Base-by-base conservation (phyloP, 1,139 yeast species). In the Yamadazyma dendronema region DNA sequence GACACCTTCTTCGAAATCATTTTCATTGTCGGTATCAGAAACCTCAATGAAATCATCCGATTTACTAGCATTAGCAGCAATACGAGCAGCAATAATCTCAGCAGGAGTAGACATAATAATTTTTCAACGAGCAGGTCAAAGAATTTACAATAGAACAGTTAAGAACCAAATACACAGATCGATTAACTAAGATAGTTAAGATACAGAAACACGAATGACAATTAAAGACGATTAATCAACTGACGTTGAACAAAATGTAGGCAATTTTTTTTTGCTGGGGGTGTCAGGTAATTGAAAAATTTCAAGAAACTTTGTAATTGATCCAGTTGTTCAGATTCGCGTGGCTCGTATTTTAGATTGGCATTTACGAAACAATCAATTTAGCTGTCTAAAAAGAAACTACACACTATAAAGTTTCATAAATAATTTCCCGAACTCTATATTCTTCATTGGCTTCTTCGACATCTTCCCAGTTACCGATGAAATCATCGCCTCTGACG, bases 361-460 rank as follows among this genome's bases (percentile, higher is more conserved):
- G 9, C 8, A 19, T 19, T 19, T 19, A 7, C 8, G 22, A 19
- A 19, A 19, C 22, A 19, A n/a, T n/a, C n/a, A n/a, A n/a, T n/a
- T n/a, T n/a, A n/a, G n/a, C n/a, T n/a, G n/a, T 19, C 22, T 19
- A 19, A 6, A 7, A 19, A 19, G 6, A 7, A 19, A 19, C 22
- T 19, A 19, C 9, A 19, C 22, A 24, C 36, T 54, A 69, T 39
- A 70, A 57, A 17, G 72, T 68, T 47, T 71, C 76, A 46, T 79
- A 82, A 30, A 84, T 67, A 26, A 82, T 50, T 35, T 74, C 75
- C 42, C 80, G 74, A 41, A 84, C 76, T 46, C 76, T 79, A 54
- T 85, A 86, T 43, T 87, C 89, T 54, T 88, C 96, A 52, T 86
- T 84, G 16, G 92, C 88, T 36, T 88, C 96, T 40, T 85, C 92